Evolutionary conservation across 1,284 basidiomycete species (phyloP), one percentile per base, ranked within the genome.

Genomic region (Leccinum ponderosum): DNA sequence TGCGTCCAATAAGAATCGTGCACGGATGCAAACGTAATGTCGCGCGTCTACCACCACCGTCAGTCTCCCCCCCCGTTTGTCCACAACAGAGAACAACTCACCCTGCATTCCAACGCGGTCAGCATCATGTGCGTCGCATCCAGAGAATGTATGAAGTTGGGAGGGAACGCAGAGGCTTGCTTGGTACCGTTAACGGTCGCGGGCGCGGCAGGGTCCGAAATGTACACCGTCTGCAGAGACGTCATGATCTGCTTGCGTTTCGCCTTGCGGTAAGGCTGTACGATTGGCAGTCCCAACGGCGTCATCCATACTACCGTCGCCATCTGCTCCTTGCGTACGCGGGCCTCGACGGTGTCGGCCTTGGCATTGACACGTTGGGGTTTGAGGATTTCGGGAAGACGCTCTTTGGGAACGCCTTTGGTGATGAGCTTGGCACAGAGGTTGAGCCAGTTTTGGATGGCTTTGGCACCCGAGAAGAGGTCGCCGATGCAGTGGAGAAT

Each of bases 1-100:
- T 99, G 97, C 6, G 97, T 98, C 97, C 97, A 99, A 80, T 98
- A 99, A 1, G 95, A 98, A 75, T 99, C 97, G 76, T 99, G 97
- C 12, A 99, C 97, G 3, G 94, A 93, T 0, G 96, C 97, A 73
- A 98, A 98, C 0, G 90, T 90, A 62, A 97, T 74, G 53, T 80
- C 82, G 69, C 84, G 83, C 17, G 86, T 83, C 89, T 92, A 62
- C 20, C 56, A 12, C 7, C 44, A 47, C 33, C 47, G 42, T 70
- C 53, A 69, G 55, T 44, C 37, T 31, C 25, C 7, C 9, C 9
- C 54, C 44, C 35, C 47, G 35, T 14, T 25, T 35, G 14, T 20
- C 12, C 35, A 31, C 15, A n/a, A 44, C 29, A 25, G 9, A 25
- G 33, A 47, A 2, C 9, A 44, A 80, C 86, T 64, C 74, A 93